Base-by-base conservation (phyloP, 2,329 filamentous ascomycete species). In the Sporothrix dimorphospora region DNA sequence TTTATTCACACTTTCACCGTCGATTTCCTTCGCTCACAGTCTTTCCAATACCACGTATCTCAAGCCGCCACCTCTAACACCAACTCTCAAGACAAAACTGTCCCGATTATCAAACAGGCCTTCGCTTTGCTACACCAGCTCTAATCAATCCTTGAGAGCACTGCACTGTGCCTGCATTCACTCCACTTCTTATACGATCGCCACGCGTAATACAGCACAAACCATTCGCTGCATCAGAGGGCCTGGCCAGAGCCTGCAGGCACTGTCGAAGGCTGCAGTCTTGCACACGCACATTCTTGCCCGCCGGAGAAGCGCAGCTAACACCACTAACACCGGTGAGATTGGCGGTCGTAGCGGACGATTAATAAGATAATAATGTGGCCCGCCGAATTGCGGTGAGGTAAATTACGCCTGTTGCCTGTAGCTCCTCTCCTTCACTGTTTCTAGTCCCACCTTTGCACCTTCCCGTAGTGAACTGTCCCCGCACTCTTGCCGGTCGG, bases 361-460 rank as follows among this genome's bases (percentile, higher is more conserved):
- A 66, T 66, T 49, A 49, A 67, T 67, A 67, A 67, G 49, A 49
- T 49, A 49, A 67, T 67, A 67, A 67, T 49, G 42, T 1, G 30
- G 16, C 19, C 63, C 45, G 49, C 66, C 67, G 34, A 45, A 57
- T 68, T 68, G 67, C 67, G 67, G 67, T 42, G 67, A 69, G 49
- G 49, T 45, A 57, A 45, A 42, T 69, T 45, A 19, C 34, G 67
- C 49, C 45, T 55, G 12, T 55, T 27, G 34, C 21, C 40, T n/a
- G 16, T 69, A 16, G 19, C 59, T 40, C n/a, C 16, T 21, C 40
- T 42, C 8, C 45, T 47, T 49, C 63, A 30, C 42, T 47, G 3
- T 66, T 30, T 49, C 19, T 47, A 14, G 45, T 47, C 53, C 38
- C 21, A 24, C 59, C 19, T 34, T 34, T 49, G 47, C 47, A 49